Base-by-base conservation (phyloP, 768 basidiomycete genomes). In the Pleurotus citrinopileatus region DNA sequence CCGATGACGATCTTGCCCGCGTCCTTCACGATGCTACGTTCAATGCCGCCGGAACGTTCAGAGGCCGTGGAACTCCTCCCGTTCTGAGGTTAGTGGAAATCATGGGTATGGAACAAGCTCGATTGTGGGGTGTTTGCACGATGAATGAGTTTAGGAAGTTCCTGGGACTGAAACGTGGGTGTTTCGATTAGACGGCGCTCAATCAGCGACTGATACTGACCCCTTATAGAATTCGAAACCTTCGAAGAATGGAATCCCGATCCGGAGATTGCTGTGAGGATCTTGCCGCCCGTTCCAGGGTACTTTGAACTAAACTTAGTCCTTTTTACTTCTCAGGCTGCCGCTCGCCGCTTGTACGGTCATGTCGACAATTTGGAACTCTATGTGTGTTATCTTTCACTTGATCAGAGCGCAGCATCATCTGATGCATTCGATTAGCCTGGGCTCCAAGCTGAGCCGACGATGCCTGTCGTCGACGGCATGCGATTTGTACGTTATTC, bases 241-340 rank as follows among this genome's bases (percentile, higher is more conserved):
- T 83, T 82, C 54, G 74, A 77, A 57, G 79, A 82, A n/a, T 83
- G 81, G 81, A 81, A 77, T 56, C 66, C 74, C 0, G 73, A 80
- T 55, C 64, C 69, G 1, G 72, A 71, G 26, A 71, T 82, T 54
- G 72, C 72, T 53, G 78, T 76, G 51, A 51, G 70, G 57, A 8
- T 29, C 9, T 54, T 20, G 40, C 20, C 32, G 12, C 29, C 29
- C 29, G 13, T 13, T 32, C 29, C 6, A 32, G 29, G 29, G n/a
- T 53, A 9, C 19, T 9, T 34, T 34, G 9, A 10, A 9, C 32
- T 4, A 3, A 8, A 17, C 2, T 25, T 12, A 34, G 9, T 53
- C 20, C 13, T 17, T 45, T 12, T 42, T 9, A 23, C 27, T 17
- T 54, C 37, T 9, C 56, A 71, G 69, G 59, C 42, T 20, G 63